Percentiles rank a stretch among this genome's conserved stretches.
Evolutionary conservation across 2,329 filamentous ascomycete species (phyloP).

Genomic region (Epichloe hybrida): DNA sequence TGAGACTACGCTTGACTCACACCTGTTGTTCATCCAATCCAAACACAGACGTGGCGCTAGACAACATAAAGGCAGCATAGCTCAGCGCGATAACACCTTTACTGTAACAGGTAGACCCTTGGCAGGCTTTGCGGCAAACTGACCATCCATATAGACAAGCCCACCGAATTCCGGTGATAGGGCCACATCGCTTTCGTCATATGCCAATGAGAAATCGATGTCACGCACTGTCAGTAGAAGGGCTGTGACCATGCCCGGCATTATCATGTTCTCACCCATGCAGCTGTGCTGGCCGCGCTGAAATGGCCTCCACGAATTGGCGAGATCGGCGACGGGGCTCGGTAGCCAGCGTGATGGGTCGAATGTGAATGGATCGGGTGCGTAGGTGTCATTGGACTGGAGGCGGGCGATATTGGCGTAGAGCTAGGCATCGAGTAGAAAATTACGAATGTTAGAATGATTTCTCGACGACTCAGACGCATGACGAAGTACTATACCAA

Average conservation of each 20-base stretch:
- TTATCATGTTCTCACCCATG: constrained; percentile 4
- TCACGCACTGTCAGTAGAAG: background rate
- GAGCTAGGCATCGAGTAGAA: background rate
- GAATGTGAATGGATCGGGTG: background rate
- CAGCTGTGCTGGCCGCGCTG: constrained; percentile 2
- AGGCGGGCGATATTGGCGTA: background rate
- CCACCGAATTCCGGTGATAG: background rate
- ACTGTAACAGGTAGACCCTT: constrained; percentile 1
- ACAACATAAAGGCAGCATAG: background rate
- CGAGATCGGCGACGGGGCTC: background rate
- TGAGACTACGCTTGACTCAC: no score
- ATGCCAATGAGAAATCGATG: background rate
- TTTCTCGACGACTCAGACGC: background rate
- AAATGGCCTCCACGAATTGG: background rate
- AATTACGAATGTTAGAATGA: background rate
- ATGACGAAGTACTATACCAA: background rate
- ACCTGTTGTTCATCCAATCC: background rate
- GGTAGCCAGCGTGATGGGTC: constrained; percentile 1
- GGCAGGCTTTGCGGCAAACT: constrained; percentile 2
- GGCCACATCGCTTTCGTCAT: background rate
- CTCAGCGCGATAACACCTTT: background rate
- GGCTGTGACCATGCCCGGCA: background rate
- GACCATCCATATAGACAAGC: background rate
- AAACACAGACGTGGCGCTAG: background rate
- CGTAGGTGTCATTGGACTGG: background rate